phyloP scores from a whole-genome alignment of 2,329 filamentous ascomycete genomes.

The Verticillium nubilum region DNA sequence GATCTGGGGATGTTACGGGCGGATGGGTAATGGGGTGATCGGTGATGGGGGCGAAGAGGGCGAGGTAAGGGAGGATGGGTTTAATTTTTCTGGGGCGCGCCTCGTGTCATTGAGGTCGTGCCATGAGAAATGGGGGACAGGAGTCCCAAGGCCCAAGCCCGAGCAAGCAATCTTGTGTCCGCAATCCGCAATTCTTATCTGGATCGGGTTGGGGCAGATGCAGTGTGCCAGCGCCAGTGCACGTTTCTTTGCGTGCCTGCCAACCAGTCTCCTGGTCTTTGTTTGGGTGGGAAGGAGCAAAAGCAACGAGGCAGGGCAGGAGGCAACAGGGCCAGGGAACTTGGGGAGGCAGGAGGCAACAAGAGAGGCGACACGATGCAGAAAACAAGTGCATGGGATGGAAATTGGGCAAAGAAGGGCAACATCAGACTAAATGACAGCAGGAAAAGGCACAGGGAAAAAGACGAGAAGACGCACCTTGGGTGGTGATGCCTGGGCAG shows the following conservation, averaged over 20 bases:
- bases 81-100: constrained; percentile 2
- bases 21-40: neutral
- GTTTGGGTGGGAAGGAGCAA: neutral
- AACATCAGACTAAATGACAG: neutral
- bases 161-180: neutral
- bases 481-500: constrained; percentile 35
- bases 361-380: constrained; percentile 11
- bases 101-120: neutral
- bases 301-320: neutral
- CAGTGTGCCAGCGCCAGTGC: neutral
- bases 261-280: neutral
- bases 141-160: neutral
- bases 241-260: neutral
- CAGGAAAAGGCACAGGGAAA: neutral
- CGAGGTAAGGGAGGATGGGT: neutral
- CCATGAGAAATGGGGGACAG: neutral
- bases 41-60: neutral
- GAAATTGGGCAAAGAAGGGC: constrained; percentile 8
- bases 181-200: neutral
- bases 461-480: constrained; percentile 34
- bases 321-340: neutral
- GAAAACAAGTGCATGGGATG: constrained; percentile 1
- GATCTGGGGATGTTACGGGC: neutral
- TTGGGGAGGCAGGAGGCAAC: constrained; percentile 11
- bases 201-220: neutral